These are phyloP conservation scores for Sporothrix humicola DNA, from an alignment of 2,329 filamentous ascomycete species.

Conservation along the genomic window DNA sequence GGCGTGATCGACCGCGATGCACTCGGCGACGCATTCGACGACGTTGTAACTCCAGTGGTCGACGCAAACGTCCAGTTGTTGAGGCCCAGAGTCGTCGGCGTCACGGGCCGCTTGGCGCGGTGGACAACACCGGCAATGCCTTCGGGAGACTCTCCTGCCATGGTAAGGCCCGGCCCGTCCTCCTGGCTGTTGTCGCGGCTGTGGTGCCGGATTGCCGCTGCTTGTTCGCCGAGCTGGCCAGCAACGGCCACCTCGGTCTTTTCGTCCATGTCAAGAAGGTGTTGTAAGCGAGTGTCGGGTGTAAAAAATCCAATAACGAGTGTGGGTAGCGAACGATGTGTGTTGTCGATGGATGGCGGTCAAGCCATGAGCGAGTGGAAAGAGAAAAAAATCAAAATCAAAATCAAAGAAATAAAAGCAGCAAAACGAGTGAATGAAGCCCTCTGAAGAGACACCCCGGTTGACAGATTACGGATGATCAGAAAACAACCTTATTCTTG, in stretches of 20 bases:
- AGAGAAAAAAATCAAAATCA: background rate
- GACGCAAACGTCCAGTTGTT: conserved; percentile 22
- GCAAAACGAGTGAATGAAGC: background rate
- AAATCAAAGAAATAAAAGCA: background rate
- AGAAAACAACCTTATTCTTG: conserved; percentile 10
- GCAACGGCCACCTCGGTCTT: conserved; percentile 25
- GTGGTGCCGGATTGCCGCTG: conserved; percentile 26
- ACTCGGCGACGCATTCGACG: background rate
- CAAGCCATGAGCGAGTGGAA: background rate
- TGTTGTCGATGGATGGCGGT: background rate
- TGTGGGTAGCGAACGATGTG: background rate
- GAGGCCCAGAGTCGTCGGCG: conserved; percentile 35
- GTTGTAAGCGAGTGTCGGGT: background rate
- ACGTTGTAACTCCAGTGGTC: conserved; percentile 12
- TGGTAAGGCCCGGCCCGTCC: background rate
- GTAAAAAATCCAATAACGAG: background rate
- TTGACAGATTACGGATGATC: background rate
- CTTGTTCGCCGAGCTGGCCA: conserved; percentile 28
- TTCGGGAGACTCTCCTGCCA: background rate
- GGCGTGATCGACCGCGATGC: conserved; percentile 31
- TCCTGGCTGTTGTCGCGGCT: conserved; percentile 30
- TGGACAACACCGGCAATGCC: background rate
- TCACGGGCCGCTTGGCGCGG: conserved; percentile 31
- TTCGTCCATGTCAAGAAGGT: conserved; percentile 27
- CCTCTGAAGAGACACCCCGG: background rate